These are phyloP conservation scores for Rhodotorula toruloides DNA, from an alignment of 768 basidiomycete genomes.

Conservation along the genomic window DNA sequence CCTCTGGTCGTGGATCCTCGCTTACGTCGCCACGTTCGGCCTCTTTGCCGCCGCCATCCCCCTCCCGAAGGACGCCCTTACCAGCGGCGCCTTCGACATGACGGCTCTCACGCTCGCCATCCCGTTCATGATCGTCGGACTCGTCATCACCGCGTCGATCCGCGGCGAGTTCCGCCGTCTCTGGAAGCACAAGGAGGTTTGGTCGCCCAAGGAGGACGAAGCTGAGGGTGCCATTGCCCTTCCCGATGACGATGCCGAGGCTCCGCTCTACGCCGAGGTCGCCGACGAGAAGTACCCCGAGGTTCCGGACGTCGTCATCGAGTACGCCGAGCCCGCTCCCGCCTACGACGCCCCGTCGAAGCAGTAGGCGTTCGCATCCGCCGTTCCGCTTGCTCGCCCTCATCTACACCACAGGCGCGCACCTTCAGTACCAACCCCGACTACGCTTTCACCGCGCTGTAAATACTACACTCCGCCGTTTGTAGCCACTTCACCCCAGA, in stretches of 20 bases:
- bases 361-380: too few relatives aligned
- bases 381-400: too few relatives aligned
- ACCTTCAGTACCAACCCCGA: too few relatives aligned
- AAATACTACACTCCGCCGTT: too few relatives aligned
- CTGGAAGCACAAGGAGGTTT: constrained; percentile 23
- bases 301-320: too few relatives aligned
- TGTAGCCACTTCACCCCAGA: too few relatives aligned
- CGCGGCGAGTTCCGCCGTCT: constrained; percentile 22
- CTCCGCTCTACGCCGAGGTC: too few relatives aligned
- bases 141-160: constrained; percentile 8
- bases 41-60: constrained; percentile 11
- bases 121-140: constrained; percentile 8
- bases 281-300: too few relatives aligned
- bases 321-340: too few relatives aligned
- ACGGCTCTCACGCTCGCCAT: constrained; percentile 16
- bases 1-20: constrained; percentile 20
- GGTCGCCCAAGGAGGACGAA: constrained; percentile 12
- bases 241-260: not conserved
- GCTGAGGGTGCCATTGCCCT: constrained; percentile 9
- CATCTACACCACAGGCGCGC: too few relatives aligned
- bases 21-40: constrained; percentile 6
- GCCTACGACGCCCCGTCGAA: too few relatives aligned
- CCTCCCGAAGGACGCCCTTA: not conserved
- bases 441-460: too few relatives aligned
- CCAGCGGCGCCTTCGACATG: not conserved